Evolutionary conservation across 202 grass and related monocot species (phyloP).

Genomic region (Setaria italica): DNA sequence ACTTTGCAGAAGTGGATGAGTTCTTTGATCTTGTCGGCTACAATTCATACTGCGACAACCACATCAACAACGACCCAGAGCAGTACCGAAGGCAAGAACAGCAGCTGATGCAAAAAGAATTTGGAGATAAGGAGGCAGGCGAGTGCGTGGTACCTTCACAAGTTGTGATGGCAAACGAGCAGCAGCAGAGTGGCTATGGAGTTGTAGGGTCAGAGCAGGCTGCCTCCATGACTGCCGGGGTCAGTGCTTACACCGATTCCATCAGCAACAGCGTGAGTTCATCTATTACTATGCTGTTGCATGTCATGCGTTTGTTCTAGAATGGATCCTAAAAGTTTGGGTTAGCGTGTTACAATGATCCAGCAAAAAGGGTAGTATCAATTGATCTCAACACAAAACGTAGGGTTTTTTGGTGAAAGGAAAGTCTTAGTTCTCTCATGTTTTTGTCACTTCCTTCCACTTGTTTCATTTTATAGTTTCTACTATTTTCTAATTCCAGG

Average conservation of each 20-base stretch:
- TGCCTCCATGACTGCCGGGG: slow-evolving; percentile 38
- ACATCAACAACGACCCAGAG: slow-evolving; percentile 34
- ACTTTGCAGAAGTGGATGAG: slow-evolving; percentile 57
- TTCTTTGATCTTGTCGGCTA: slow-evolving; percentile 68
- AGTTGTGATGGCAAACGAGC: slow-evolving; percentile 28
- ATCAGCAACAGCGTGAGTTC: slow-evolving; percentile 74
- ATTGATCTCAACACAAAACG: slow-evolving; percentile 10
- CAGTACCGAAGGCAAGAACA: slow-evolving; percentile 49
- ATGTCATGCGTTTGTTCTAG: slow-evolving; percentile 20
- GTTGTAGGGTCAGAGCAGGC: slow-evolving; percentile 41
- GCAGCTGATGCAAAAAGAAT: slow-evolving; percentile 46
- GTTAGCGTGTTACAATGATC: background rate
- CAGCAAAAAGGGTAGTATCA: slow-evolving; percentile 16
- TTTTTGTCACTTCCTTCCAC: background rate
- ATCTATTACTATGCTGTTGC: slow-evolving; percentile 53
- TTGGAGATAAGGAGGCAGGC: slow-evolving; percentile 47
- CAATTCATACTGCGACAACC: slow-evolving; percentile 64
- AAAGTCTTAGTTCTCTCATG: background rate
- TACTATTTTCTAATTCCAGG: slow-evolving; percentile 33
- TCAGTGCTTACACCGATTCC: slow-evolving; percentile 58
- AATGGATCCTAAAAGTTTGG: slow-evolving; percentile 14
- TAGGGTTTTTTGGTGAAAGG: slow-evolving; percentile 10
- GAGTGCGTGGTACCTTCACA: slow-evolving; percentile 63
- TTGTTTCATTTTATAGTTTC: background rate
- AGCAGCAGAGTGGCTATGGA: slow-evolving; percentile 44